phyloP scores from a whole-genome alignment of 2,329 filamentous ascomycete species.

The Ascochyta viciae-villosae region DNA sequence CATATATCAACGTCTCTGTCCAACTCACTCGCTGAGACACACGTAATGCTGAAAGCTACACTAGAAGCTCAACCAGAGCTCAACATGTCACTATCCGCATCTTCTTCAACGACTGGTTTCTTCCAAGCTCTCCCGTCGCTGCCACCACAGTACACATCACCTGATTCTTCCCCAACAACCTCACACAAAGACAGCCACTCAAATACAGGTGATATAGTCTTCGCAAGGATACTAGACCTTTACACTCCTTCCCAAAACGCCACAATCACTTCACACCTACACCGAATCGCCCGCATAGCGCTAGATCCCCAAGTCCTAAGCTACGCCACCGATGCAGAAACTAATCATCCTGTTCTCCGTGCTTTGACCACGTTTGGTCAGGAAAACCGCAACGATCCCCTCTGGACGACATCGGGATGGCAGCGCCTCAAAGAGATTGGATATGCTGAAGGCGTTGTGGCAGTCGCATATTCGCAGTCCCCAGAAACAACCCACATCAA shows the following conservation, averaged over 20 bases:
- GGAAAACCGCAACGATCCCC: conserved; percentile 59
- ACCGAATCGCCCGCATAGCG: conserved; percentile 29
- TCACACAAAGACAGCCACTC: not conserved
- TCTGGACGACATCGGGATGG: conserved; percentile 74
- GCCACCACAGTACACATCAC: conserved; percentile 35
- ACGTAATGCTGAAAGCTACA: conserved; percentile 6
- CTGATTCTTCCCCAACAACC: not conserved
- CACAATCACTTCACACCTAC: conserved; percentile 23
- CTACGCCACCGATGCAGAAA: conserved; percentile 64
- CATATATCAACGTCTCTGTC: not conserved
- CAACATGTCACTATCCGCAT: conserved; percentile 30
- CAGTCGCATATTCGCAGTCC: conserved; percentile 65
- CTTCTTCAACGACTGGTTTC: conserved; percentile 41
- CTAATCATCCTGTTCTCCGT: conserved; percentile 67
- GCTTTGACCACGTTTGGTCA: conserved; percentile 68
- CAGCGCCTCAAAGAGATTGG: conserved; percentile 66
- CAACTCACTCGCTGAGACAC: not conserved
- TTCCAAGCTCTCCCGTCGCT: conserved; percentile 38
- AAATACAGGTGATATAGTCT: conserved; percentile 29
- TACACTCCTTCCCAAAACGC: conserved; percentile 26
- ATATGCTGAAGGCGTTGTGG: conserved; percentile 64
- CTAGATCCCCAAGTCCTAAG: conserved; percentile 21
- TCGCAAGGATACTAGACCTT: conserved; percentile 33
- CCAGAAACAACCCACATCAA: conserved; percentile 56
- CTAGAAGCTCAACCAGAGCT: conserved; percentile 13